phyloP scores from a whole-genome alignment of 805 yeast species.

The Candida ortonii region DNA sequence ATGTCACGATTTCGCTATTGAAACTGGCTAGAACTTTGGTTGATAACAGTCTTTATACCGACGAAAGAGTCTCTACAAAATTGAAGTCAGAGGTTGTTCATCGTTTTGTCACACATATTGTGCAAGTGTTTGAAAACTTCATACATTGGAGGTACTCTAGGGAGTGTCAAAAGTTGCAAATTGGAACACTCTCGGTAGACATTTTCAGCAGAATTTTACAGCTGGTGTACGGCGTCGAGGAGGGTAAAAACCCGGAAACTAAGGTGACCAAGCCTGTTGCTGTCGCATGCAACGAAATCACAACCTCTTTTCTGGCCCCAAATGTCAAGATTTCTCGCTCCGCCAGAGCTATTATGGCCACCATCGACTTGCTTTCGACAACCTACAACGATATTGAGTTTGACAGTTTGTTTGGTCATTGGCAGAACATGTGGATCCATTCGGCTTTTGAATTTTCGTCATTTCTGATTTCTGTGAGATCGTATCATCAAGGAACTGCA shows the following conservation, averaged over 20 bases:
- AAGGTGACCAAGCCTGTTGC: constrained; percentile 51
- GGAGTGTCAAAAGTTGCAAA: constrained; percentile 54
- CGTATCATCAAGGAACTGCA: constrained; percentile 37
- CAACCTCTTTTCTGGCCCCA: constrained; percentile 54
- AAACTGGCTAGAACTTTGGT: constrained; percentile 53
- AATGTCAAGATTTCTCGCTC: constrained; percentile 51
- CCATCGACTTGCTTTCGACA: constrained; percentile 46
- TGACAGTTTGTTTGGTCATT: constrained; percentile 41
- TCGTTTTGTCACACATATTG: constrained; percentile 50
- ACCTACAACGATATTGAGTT: constrained; percentile 8
- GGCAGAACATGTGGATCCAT: constrained; percentile 49
- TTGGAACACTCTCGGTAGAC: constrained; percentile 54
- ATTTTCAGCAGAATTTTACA: constrained; percentile 54
- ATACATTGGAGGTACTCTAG: constrained; percentile 63
- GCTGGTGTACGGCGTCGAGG: constrained; percentile 54
- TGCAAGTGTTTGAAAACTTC: constrained; percentile 74
- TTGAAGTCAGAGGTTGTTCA: constrained; percentile 54
- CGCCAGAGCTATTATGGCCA: constrained; percentile 48
- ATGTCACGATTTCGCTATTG: constrained; percentile 60
- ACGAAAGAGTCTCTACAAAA: constrained; percentile 36
- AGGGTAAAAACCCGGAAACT: constrained; percentile 31
- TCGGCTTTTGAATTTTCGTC: constrained; percentile 55
- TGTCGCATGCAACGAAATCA: constrained; percentile 47
- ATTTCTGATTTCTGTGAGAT: constrained; percentile 55
- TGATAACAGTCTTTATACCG: constrained; percentile 43